Percentiles rank a stretch among this genome's conserved stretches.
Evolutionary conservation across 208 protist species (phyloP).

Genomic region (Trypanosoma rangeli): DNA sequence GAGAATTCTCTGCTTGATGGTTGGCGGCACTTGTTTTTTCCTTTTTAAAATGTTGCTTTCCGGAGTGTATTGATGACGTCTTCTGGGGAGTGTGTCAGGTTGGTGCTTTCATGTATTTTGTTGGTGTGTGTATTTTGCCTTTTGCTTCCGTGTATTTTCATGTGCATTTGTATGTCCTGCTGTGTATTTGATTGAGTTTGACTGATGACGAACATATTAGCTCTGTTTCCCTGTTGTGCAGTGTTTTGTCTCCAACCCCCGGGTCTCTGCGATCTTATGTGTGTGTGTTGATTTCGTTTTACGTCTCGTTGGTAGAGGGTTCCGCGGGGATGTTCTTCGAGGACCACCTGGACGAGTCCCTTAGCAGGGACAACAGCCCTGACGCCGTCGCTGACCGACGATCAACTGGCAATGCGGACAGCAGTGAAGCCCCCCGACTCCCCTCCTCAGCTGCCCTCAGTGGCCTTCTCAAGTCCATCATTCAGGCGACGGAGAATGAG

Average conservation of each 20-base stretch:
- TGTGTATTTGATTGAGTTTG: too few species aligned
- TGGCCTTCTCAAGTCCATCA: conserved; percentile 45
- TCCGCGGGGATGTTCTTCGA: conserved; percentile 67
- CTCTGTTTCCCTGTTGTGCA: not conserved
- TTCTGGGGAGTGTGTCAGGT: not conserved
- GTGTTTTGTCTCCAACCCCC: not conserved
- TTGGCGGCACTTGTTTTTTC: not conserved
- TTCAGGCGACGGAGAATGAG: conserved; percentile 77
- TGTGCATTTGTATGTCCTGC: too few species aligned
- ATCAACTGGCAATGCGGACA: conserved; percentile 1
- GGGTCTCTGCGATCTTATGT: conserved; percentile 1
- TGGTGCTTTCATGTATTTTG: not conserved
- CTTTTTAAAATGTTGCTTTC: not conserved
- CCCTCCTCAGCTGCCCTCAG: conserved; percentile 18
- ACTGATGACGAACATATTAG: too few species aligned
- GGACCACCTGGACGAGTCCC: conserved; percentile 53
- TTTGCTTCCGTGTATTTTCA: not conserved
- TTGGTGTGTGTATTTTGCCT: too few species aligned
- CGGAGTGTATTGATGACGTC: not conserved
- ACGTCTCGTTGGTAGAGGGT: not conserved
- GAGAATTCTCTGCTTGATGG: not conserved
- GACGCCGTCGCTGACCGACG: conserved; percentile 3
- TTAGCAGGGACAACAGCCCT: conserved; percentile 30
- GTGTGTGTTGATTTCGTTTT: not conserved
- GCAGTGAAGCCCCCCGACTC: conserved; percentile 19